Conservation (phyloP, 371 early-diverging fungal genomes). For the Paraphysoderma sedebokerense region DNA sequence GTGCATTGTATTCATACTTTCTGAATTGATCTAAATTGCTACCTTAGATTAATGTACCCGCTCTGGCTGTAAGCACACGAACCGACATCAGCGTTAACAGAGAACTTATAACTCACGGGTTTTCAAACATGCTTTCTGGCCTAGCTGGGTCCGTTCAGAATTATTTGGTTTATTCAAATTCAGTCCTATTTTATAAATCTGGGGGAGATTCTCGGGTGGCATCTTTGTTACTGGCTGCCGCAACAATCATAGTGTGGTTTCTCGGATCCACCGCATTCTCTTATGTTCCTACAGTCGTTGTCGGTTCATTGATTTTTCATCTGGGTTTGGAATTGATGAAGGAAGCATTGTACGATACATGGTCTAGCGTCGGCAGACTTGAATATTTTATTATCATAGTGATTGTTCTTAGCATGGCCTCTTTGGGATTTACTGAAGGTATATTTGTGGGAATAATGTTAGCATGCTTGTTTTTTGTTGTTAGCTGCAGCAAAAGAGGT, state of each 20-base stretch:
- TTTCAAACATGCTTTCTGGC: constrained; percentile 71
- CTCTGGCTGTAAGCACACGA: constrained; percentile 75
- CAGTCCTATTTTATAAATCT: constrained; percentile 71
- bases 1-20: constrained; percentile 2
- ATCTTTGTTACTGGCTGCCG: constrained; percentile 60
- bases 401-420: constrained; percentile 73
- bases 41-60: constrained; percentile 75
- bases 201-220: constrained; percentile 81
- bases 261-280: constrained; percentile 27
- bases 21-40: constrained; percentile 1
- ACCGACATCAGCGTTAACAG: constrained; percentile 57
- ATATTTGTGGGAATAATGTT: constrained; percentile 79
- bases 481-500: constrained; percentile 57
- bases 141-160: constrained; percentile 63
- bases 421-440: constrained; percentile 84
- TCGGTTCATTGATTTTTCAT: constrained; percentile 85
- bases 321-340: constrained; percentile 80
- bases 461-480: constrained; percentile 86
- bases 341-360: constrained; percentile 75
- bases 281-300: constrained; percentile 82
- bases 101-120: constrained; percentile 88
- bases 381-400: constrained; percentile 76
- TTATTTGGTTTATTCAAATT: constrained; percentile 79
- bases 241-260: constrained; percentile 52
- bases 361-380: constrained; percentile 55